A percentile compares a stretch with the other conserved stretches of the same genome.
Conservation (phyloP, 78 protist species). For the Paulinella micropora region DNA sequence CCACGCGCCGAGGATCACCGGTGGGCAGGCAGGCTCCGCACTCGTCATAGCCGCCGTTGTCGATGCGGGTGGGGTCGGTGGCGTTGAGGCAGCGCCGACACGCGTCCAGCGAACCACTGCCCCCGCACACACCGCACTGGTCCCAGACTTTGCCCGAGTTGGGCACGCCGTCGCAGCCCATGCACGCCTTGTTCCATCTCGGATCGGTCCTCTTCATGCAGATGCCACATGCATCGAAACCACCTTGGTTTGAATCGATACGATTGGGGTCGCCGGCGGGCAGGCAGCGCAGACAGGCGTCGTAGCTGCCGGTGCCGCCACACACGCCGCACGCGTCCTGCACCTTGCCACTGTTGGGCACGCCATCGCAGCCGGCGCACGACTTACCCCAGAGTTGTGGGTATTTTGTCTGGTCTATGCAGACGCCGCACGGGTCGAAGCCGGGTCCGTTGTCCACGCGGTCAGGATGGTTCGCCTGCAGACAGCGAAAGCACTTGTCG, state of each 20-base stretch:
- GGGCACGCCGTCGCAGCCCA: conserved; percentile 56
- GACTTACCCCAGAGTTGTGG: background rate
- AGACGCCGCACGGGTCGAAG: conserved; percentile 11
- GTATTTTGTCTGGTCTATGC: too few species aligned
- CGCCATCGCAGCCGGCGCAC: conserved; percentile 34
- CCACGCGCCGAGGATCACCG: too few species aligned
- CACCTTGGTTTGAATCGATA: background rate
- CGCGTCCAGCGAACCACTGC: too few species aligned
- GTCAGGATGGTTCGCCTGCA: too few species aligned
- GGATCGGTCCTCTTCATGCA: background rate
- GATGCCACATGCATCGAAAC: background rate
- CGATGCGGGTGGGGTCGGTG: too few species aligned
- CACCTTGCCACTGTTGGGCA: background rate
- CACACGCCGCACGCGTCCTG: conserved; percentile 28
- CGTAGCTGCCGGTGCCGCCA: conserved; percentile 5
- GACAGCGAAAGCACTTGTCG: too few species aligned
- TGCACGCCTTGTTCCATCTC: too few species aligned
- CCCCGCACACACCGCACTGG: conserved; percentile 48
- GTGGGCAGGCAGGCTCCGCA: too few species aligned
- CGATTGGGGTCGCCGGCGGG: background rate
- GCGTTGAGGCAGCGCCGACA: too few species aligned
- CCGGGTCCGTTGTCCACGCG: too few species aligned
- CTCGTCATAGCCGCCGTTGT: too few species aligned
- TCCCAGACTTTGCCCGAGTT: conserved; percentile 19
- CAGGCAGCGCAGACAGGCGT: background rate